phyloP scores from a whole-genome alignment of 2,329 filamentous ascomycete species.

The Aspergillus ibericus region DNA sequence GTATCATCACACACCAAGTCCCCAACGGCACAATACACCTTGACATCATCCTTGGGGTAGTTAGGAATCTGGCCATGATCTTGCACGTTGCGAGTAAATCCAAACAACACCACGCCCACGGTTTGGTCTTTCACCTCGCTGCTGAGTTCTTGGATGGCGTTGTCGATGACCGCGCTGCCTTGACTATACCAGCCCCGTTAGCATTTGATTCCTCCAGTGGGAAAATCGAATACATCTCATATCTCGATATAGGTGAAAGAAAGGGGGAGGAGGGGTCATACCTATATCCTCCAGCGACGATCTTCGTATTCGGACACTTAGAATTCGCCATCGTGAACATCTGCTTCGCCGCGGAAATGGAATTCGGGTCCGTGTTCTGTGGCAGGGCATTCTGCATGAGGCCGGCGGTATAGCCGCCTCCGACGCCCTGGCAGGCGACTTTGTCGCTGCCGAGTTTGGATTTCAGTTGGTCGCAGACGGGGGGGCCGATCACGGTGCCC shows the following conservation, averaged over 20 bases:
- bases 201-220: neutral
- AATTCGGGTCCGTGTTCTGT: conserved; percentile 34
- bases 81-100: conserved; percentile 27
- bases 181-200: conserved; percentile 28
- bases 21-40: conserved; percentile 20
- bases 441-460: conserved; percentile 20
- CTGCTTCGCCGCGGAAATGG: conserved; percentile 43
- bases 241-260: neutral
- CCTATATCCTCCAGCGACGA: conserved; percentile 49
- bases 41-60: conserved; percentile 19
- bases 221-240: no score
- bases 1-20: conserved; percentile 21
- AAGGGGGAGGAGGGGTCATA: conserved; percentile 20
- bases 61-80: conserved; percentile 19
- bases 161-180: conserved; percentile 48
- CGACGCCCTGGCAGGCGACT: conserved; percentile 47
- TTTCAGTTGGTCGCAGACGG: conserved; percentile 30
- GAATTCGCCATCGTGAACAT: conserved; percentile 43
- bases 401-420: conserved; percentile 42
- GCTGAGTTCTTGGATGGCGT: conserved; percentile 39
- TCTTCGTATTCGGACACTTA: conserved; percentile 47
- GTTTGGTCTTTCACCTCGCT: conserved; percentile 28
- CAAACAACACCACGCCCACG: conserved; percentile 45
- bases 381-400: conserved; percentile 41
- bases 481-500: conserved; percentile 32